Base-by-base conservation (phyloP, 805 yeast genomes). In the Wickerhamomyces rabaulensis region DNA sequence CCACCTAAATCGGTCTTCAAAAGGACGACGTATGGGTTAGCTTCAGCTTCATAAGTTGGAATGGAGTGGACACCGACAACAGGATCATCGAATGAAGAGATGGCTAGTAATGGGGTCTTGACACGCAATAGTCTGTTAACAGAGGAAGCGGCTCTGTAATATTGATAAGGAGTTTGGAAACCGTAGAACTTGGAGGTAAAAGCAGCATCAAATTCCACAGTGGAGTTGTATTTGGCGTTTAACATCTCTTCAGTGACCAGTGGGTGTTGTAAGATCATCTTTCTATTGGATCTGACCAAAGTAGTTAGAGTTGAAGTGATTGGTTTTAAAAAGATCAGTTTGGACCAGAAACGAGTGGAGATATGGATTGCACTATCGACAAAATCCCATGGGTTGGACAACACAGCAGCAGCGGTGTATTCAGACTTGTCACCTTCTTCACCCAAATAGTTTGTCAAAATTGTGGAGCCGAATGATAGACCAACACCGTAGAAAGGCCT, bases 341-440 rank as follows among this genome's bases (percentile, higher is more conserved):
- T 61, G 7, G 80, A 76, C 54, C 70, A 56, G 37, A 62, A 63
- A 29, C 72, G 64, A 7, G 51, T 47, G 5, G 64, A 53, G 44
- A 81, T 62, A 39, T 73, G 76, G 40, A 67, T 58, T n/a, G 73
- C 68, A 8, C 84, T 73, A 49, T 75, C 80, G 15, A 74, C 63
- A 59, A 86, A 69, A 62, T 85, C 87, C 91, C 91, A 86, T 9
- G 92, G 92, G 20, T 81, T 69, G 15, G 84, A 82, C 55, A 85
- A 64, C 9, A 79, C 64, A 13, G 78, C 71, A 4, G 88, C 84
- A 6, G 84, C 82, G 37, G 74, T 70, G 47, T 84, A 69, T 45
- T 74, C 74, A 1, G 75, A 60, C 43, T 76, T 65, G 2, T 74
- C 77, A 6, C 73, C 74, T 54, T 82, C 87, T 63, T 83, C 86